These are phyloP conservation scores for Hymenochaete sp. DNA, from an alignment of 1,284 basidiomycete genomes.

Conservation along the genomic window DNA sequence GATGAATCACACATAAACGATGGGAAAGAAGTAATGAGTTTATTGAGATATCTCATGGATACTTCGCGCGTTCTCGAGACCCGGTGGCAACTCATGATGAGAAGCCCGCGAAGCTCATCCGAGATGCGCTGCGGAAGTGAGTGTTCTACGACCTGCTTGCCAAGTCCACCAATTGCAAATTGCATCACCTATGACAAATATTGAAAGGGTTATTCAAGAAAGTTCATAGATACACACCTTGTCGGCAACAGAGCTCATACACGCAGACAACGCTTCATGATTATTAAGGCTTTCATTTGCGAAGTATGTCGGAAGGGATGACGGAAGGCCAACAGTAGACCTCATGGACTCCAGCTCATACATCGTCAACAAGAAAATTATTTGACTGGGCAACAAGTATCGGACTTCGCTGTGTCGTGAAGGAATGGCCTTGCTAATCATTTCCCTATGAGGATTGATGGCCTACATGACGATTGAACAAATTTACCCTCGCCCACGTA, in stretches of 20 bases:
- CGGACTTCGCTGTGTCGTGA: conserved; percentile 67
- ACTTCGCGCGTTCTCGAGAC: conserved; percentile 75
- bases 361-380: conserved; percentile 83
- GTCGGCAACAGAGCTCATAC: conserved; percentile 83
- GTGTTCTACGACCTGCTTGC: conserved; percentile 70
- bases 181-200: conserved; percentile 55
- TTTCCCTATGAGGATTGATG: conserved; percentile 55
- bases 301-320: conserved; percentile 84
- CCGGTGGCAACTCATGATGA: conserved; percentile 79
- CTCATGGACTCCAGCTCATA: conserved; percentile 88
- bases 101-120: conserved; percentile 66
- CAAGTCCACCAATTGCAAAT: conserved; percentile 63
- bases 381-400: conserved; percentile 72
- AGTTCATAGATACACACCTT: conserved; percentile 43
- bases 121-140: conserved; percentile 67
- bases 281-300: conserved; percentile 81
- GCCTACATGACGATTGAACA: conserved; percentile 37
- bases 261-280: conserved; percentile 54
- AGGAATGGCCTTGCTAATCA: conserved; percentile 61
- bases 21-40: conserved; percentile 87
- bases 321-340: conserved; percentile 71
- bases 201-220: conserved; percentile 5
- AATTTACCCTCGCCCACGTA: neutral
- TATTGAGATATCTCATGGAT: conserved; percentile 77
- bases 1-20: conserved; percentile 88